phyloP scores from a whole-genome alignment of 73 alveolate species.

The Paramecium biaurelia region DNA sequence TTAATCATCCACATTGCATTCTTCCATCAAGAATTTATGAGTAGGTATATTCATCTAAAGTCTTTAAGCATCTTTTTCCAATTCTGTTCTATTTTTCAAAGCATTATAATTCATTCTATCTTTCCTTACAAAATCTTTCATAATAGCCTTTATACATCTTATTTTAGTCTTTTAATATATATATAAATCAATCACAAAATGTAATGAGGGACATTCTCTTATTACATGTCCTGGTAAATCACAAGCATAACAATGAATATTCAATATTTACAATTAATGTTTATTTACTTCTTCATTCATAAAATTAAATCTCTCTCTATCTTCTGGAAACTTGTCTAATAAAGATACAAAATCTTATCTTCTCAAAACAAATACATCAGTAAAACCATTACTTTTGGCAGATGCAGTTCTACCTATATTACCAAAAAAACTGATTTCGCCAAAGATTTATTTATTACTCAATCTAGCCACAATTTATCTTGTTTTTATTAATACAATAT shows the following conservation, averaged over 20 bases:
- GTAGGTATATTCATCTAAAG: background rate
- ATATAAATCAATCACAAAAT: constrained; percentile 5
- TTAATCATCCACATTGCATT: constrained; percentile 14
- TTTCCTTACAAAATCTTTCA: constrained; percentile 3
- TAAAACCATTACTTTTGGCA: constrained; percentile 60
- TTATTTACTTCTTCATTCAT: background rate
- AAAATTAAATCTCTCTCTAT: background rate
- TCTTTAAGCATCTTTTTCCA: background rate
- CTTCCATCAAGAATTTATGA: background rate
- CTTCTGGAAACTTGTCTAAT: constrained; percentile 6
- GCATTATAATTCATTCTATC: constrained; percentile 2
- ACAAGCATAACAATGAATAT: constrained; percentile 40
- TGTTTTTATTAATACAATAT: constrained; percentile 59
- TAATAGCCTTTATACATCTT: background rate
- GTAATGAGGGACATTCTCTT: constrained; percentile 44
- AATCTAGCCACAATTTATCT: constrained; percentile 12
- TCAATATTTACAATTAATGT: background rate
- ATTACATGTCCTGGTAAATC: constrained; percentile 45
- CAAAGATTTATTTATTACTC: constrained; percentile 52
- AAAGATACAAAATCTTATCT: background rate
- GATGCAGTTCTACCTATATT: constrained; percentile 69
- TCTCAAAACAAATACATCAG: background rate
- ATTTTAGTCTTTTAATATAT: background rate
- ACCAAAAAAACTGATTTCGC: constrained; percentile 72
- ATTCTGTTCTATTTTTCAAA: background rate